Conservation (phyloP, 2,329 filamentous ascomycete genomes). For the Botryosphaeria agaves region DNA sequence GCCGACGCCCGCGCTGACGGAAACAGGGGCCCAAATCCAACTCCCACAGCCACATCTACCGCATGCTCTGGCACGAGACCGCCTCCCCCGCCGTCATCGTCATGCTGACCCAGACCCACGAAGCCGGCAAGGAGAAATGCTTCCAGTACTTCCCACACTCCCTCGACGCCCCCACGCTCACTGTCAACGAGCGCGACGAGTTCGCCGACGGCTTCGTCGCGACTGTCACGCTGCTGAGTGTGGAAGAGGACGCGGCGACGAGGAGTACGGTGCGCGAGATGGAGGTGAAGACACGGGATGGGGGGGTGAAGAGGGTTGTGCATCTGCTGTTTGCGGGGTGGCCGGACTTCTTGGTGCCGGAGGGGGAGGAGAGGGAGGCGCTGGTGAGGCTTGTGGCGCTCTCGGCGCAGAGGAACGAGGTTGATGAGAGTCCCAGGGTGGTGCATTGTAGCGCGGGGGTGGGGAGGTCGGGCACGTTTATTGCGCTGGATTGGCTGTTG, state of each 20-base stretch:
- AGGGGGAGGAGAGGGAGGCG: constrained; percentile 45
- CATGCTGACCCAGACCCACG: constrained; percentile 84
- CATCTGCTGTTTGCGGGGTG: constrained; percentile 77
- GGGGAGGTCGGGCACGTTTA: constrained; percentile 86
- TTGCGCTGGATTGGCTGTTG: constrained; percentile 83
- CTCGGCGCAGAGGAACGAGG: constrained; percentile 36
- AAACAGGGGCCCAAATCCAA: constrained; percentile 61
- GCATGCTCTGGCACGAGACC: constrained; percentile 83
- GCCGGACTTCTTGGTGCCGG: constrained; percentile 80
- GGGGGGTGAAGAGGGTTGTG: constrained; percentile 44
- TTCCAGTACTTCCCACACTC: constrained; percentile 64
- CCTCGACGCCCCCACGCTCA: constrained; percentile 18
- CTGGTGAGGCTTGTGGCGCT: constrained; percentile 54
- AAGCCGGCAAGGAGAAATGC: constrained; percentile 66
- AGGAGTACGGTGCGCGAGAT: constrained; percentile 61
- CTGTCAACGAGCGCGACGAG: constrained; percentile 45
- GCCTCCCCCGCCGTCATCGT: constrained; percentile 54
- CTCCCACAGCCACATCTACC: constrained; percentile 73
- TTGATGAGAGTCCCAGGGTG: constrained; percentile 52
- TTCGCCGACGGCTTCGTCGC: constrained; percentile 51
- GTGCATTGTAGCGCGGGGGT: constrained; percentile 67
- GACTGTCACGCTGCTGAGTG: constrained; percentile 43
- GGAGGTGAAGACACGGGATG: constrained; percentile 31
- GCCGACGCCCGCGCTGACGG: no score
- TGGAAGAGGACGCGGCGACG: constrained; percentile 36